Evolutionary conservation across 2,329 filamentous ascomycete genomes (phyloP), one percentile per base, ranked within the genome.

Genomic region (Herpotrichia juniperi): DNA sequence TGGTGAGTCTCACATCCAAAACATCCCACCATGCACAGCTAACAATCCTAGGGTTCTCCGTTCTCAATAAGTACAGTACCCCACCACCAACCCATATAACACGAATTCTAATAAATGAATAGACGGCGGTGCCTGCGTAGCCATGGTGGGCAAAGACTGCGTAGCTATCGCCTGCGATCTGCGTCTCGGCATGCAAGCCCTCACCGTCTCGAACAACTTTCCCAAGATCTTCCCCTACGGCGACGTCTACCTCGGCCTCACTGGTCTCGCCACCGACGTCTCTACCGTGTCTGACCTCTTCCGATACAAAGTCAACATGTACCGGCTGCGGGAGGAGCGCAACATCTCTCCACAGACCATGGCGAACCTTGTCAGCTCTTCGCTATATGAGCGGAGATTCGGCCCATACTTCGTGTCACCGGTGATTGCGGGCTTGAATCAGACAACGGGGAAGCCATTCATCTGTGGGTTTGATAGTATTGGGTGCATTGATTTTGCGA

Each of bases 221-320:
- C 94, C 94, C 81, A 99, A 99, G 83, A 91, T 99, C 83, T 97
- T 97, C 87, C 87, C 89, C 77, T 97, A 96, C 83, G 92, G 91
- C 62, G 91, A 93, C 72, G 91, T 94, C 68, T 97, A 96, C 79
- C 89, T 99, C 30, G 94, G 94, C 50, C 87, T 99, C 56, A 97
- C 94, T 4, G 94, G 94, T 50, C 90, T 99, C 46, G 94, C 94
- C 56, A 99, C 94, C 66, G 94, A 99, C 76, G 92, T 99, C 61
- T 86, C 85, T 61, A 97, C 93, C 65, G 93, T 99, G 64, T 90
- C 88, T 68, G 93, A 99, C 79, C 88, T 97, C 64, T 96, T 99
- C 85, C 92, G 94, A 73, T 97, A 96, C 87, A 99, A 99, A 84
- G 91, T 96, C 77, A 99, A 99, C 85, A 96, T 99, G 90, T 99